Evolutionary conservation across 306 rosid species (phyloP).

Genomic region (Dryas drummondii): DNA sequence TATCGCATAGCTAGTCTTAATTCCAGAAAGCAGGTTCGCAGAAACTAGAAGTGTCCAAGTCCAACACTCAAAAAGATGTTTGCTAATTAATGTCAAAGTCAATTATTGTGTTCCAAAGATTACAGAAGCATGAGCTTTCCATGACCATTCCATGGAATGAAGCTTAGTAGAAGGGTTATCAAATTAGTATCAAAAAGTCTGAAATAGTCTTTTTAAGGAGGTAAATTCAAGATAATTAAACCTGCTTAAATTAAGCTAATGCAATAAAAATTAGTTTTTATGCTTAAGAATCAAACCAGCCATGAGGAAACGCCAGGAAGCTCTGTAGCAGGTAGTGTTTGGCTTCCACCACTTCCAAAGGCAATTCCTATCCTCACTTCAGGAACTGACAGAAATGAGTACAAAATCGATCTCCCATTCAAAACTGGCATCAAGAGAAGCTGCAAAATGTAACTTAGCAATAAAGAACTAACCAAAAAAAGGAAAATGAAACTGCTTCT

Average conservation of each 20-base stretch:
- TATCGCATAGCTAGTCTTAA: no score
- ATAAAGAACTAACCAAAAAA: conserved; percentile 18
- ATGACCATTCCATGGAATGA: no score
- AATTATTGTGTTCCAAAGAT: no score
- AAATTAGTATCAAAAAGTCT: no score
- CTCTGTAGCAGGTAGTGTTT: conserved; percentile 90
- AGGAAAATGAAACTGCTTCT: conserved; percentile 12
- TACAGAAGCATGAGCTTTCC: no score
- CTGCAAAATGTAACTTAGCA: conserved; percentile 49
- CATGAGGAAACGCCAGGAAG: conserved; percentile 93
- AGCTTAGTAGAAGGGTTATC: no score
- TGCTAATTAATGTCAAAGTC: no score
- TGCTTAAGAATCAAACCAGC: conserved; percentile 61
- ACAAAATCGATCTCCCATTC: conserved; percentile 76
- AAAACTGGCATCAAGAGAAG: conserved; percentile 73
- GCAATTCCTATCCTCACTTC: conserved; percentile 94
- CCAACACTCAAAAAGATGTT: no score
- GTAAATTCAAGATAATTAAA: background rate
- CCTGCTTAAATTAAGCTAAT: background rate
- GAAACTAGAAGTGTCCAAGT: no score
- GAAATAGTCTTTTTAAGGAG: no score
- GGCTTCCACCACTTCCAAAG: conserved; percentile 98
- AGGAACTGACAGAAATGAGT: conserved; percentile 79
- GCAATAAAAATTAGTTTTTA: background rate
- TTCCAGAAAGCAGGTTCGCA: no score